Evolutionary conservation across 805 yeast species (phyloP), one percentile per base, ranked within the genome.

Genomic region (Kodamaea neixiangensis): DNA sequence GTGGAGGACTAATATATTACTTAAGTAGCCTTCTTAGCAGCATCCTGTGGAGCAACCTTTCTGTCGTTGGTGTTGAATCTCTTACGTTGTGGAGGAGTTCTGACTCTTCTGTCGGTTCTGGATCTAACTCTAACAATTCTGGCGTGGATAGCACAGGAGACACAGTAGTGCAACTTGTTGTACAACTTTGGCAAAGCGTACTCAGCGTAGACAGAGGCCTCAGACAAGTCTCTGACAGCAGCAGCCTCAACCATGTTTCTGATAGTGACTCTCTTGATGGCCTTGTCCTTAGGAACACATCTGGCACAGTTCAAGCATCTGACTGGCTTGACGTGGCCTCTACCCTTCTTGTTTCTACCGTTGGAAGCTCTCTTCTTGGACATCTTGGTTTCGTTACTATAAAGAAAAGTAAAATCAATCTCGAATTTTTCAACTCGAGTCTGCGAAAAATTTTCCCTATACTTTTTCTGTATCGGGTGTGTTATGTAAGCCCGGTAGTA

Each of bases 261-360:
- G 89, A 94, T 87, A 80, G 97, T 91, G 86, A 94, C 96, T 84
- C 99, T 90, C 94, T 94, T 94, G 89, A 94, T 94, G 79, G 99
- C 98, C 88, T 94, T 94, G 80, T 94, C 99, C 89, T 94, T 94
- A 77, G 99, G 97, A 71, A 94, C 97, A 84, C 96, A 89, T 81
- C 96, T 90, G 72, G 97, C 88, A 82, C 99, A 94, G 97, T 94
- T 94, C 75, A 91, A 88, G 86, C 99, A 94, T 88, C 99, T 92
- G 74, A 93, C 97, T 77, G 97, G 96, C 81, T 89, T 89, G 80
- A 89, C 97, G 97, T 94, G 98, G 78, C 99, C 99, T 90, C 99
- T 94, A 78, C 98, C 98, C 85, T 91, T 92, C 96, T 94, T 94
- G 96, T 94, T 94, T 86, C 99, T 93, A 87, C 99, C 99, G 97